A percentile compares a stretch with the other conserved stretches of the same genome.
Conservation (phyloP, 2,329 filamentous ascomycete species). For the Tolypocladium capitatum region DNA sequence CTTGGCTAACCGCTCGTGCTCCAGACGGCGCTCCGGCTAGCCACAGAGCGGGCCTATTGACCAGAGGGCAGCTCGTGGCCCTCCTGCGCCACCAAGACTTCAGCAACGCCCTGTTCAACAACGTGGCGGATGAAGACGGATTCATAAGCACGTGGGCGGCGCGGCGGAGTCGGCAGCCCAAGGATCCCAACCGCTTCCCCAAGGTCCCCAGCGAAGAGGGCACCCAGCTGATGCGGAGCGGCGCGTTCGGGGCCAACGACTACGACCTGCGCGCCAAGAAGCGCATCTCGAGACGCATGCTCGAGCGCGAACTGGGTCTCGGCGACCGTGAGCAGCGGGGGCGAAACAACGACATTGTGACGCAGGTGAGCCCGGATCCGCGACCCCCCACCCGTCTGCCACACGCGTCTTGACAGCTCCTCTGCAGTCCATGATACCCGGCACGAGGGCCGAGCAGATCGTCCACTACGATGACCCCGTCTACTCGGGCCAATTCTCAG, state of each 20-base stretch:
- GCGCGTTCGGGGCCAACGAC: slow-evolving; percentile 62
- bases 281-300: slow-evolving; percentile 54
- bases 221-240: slow-evolving; percentile 65
- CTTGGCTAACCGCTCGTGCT: not conserved
- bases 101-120: slow-evolving; percentile 20
- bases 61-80: slow-evolving; percentile 24
- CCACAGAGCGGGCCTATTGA: slow-evolving; percentile 17
- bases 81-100: slow-evolving; percentile 26
- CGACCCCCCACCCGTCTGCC: not conserved
- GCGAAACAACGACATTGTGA: slow-evolving; percentile 51
- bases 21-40: slow-evolving; percentile 13
- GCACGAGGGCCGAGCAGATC: slow-evolving; percentile 66
- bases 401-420: not conserved
- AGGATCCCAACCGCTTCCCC: slow-evolving; percentile 55
- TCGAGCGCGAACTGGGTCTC: slow-evolving; percentile 73
- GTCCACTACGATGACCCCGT: slow-evolving; percentile 77
- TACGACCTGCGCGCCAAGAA: slow-evolving; percentile 38
- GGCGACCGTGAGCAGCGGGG: slow-evolving; percentile 45
- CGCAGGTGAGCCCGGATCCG: slow-evolving; percentile 36
- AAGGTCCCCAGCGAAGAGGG: slow-evolving; percentile 73
- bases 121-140: slow-evolving; percentile 23
- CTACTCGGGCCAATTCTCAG: slow-evolving; percentile 92
- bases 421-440: slow-evolving; percentile 59
- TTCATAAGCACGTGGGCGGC: slow-evolving; percentile 27
- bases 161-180: slow-evolving; percentile 25